These are phyloP conservation scores for Chenopodium berlandieri DNA, from an alignment of 148 eudicot genomes.

Conservation along the genomic window DNA sequence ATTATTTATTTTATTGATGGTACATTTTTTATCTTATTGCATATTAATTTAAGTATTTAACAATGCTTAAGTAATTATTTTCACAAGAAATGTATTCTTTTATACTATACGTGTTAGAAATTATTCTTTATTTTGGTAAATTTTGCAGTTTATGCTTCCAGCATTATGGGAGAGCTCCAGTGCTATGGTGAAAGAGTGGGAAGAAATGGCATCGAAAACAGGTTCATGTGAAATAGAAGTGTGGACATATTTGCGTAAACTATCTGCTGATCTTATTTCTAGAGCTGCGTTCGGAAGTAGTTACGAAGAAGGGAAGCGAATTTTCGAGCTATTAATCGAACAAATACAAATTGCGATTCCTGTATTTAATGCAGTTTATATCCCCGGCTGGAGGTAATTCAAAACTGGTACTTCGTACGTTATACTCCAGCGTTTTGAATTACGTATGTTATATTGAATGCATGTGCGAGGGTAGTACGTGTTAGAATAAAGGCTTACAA, in stretches of 20 bases:
- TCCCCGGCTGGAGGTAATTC: constrained; percentile 39
- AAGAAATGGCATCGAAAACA: constrained; percentile 12
- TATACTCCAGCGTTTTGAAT: too few relatives aligned
- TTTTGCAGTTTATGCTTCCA: constrained; percentile 27
- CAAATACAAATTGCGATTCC: constrained; percentile 15
- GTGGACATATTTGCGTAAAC: constrained; percentile 25
- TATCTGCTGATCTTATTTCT: constrained; percentile 35
- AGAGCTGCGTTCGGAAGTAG: constrained; percentile 40
- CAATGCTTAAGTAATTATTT: too few relatives aligned
- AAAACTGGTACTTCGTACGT: not conserved
- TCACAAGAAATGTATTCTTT: not conserved
- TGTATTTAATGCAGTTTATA: constrained; percentile 11
- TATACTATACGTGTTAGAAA: too few relatives aligned
- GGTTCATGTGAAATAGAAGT: constrained; percentile 34
- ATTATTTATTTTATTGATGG: too few relatives aligned
- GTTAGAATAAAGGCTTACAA: too few relatives aligned
- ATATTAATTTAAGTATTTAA: too few relatives aligned
- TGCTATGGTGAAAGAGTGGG: constrained; percentile 33
- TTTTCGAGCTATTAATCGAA: constrained; percentile 31
- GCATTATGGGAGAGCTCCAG: constrained; percentile 22
- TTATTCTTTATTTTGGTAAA: not conserved
- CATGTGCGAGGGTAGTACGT: too few relatives aligned
- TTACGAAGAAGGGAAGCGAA: constrained; percentile 28
- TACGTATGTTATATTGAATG: too few relatives aligned
- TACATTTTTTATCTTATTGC: too few relatives aligned